Evolutionary conservation across 179 eudicot genomes (phyloP), one percentile per base, ranked within the genome.

Genomic region (Silene coronaria): DNA sequence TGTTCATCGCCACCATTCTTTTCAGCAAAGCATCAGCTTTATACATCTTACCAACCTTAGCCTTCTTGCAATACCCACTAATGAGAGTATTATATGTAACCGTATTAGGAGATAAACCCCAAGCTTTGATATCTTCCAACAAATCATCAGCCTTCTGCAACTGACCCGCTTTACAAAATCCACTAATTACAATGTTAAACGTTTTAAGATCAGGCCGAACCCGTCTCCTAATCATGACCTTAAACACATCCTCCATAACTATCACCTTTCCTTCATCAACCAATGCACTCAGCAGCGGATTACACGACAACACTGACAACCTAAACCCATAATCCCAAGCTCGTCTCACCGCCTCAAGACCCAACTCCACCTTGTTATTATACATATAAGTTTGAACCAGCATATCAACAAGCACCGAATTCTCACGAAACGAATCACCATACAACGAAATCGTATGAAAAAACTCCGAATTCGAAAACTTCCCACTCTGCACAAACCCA

Each of bases 1-100:
- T 76, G 22, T 81, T 79, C 79, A 70, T 80, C 22, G 81, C 74
- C 62, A 80, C 79, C 95, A 90, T 90, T 30, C 88, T 89, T 76
- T 83, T 90, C 76, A 90, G 69, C 34, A 90, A 69, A 24, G 85
- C 84, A 78, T 90, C 90, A 19, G 89, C 91, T 82, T 86, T 84
- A 69, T 77, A 82, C 90, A 88, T 83, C 80, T 85, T 88, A 28
- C 89, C 89, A 28, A 75, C 75, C 80, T 87, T 83, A 3, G 82
- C 91, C 79, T 61, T 82, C 82, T 85, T 85, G 80, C 91, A 88
- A 78, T 80, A 77, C 65, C 91, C 91, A 75, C 78, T 70, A 67
- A 90, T 87, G 64, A 85, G 78, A 42, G 84, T 80, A 75, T 90
- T 87, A 79, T 90, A 90, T 1, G 95, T 88, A 42, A 88, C 86